Conservation (phyloP, 2,329 filamentous ascomycete genomes). For the Aspergillus spinulosporus region DNA sequence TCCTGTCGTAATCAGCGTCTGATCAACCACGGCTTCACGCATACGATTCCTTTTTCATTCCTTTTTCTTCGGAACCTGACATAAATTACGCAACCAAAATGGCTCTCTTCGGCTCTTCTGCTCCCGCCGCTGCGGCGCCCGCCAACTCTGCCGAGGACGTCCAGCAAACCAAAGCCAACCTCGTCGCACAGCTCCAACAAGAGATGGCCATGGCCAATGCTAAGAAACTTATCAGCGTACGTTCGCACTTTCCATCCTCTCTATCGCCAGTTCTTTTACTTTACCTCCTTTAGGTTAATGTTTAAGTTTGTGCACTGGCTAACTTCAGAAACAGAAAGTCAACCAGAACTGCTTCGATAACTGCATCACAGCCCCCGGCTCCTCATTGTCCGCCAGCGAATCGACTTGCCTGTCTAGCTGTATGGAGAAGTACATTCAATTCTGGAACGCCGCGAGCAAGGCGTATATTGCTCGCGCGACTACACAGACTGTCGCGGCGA, state of each 20-base stretch:
- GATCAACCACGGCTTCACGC: not conserved
- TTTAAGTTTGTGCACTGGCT: not conserved
- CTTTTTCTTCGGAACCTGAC: not conserved
- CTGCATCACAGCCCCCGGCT: slow-evolving; percentile 69
- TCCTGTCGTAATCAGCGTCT: slow-evolving; percentile 13
- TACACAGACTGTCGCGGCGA: slow-evolving; percentile 50
- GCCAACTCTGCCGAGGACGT: slow-evolving; percentile 23
- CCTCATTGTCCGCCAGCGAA: slow-evolving; percentile 66
- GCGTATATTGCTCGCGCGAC: slow-evolving; percentile 62
- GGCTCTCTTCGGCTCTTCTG: slow-evolving; percentile 43
- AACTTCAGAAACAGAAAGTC: slow-evolving; percentile 61
- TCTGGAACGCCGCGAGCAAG: slow-evolving; percentile 73
- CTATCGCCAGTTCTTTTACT: not conserved
- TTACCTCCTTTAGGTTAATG: not conserved
- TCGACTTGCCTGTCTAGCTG: slow-evolving; percentile 70
- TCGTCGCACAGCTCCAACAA: slow-evolving; percentile 65
- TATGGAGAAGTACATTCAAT: slow-evolving; percentile 81
- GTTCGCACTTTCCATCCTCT: slow-evolving; percentile 21
- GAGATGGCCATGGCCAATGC: slow-evolving; percentile 69
- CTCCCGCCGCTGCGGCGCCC: slow-evolving; percentile 24
- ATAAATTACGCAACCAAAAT: slow-evolving; percentile 26
- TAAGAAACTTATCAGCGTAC: slow-evolving; percentile 68
- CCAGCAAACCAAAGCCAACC: slow-evolving; percentile 50
- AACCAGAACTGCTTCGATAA: slow-evolving; percentile 79
- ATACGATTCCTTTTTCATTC: not conserved